Evolutionary conservation across 768 basidiomycete species (phyloP).

Genomic region (Amanita inopinata): DNA sequence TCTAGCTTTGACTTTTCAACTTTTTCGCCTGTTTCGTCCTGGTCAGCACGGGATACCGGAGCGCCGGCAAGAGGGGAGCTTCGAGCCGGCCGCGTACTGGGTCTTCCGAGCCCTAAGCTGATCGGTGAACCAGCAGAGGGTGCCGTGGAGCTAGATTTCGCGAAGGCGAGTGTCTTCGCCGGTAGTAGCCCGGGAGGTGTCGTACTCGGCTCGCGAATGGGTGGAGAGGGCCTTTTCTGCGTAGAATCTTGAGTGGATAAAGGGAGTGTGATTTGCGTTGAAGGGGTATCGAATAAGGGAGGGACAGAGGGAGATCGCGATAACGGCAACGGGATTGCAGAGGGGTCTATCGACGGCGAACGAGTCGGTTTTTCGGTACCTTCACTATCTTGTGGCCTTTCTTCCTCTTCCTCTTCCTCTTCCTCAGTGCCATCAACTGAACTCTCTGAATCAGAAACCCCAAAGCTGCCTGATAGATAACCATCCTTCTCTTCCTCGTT

Average conservation of each 20-base stretch:
- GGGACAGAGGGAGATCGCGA: slow-evolving; percentile 50
- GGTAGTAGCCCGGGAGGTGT: slow-evolving; percentile 68
- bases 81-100: slow-evolving; percentile 56
- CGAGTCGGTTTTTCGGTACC: slow-evolving; percentile 16
- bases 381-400: background rate
- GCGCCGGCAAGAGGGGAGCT: slow-evolving; percentile 67
- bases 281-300: slow-evolving; percentile 43
- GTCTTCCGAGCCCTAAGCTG: slow-evolving; percentile 42
- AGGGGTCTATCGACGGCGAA: slow-evolving; percentile 22
- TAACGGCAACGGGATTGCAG: slow-evolving; percentile 27
- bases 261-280: slow-evolving; percentile 28
- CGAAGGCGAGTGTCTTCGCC: slow-evolving; percentile 30
- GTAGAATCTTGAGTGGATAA: slow-evolving; percentile 20
- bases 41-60: slow-evolving; percentile 35
- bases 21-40: slow-evolving; percentile 22
- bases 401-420: slow-evolving; percentile 12
- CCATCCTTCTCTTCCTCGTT: slow-evolving; percentile 11
- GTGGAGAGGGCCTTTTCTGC: slow-evolving; percentile 18
- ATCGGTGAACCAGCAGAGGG: slow-evolving; percentile 25
- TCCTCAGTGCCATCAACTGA: slow-evolving; percentile 12
- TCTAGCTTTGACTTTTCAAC: slow-evolving; percentile 8
- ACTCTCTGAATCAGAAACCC: slow-evolving; percentile 8
- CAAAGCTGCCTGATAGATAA: slow-evolving; percentile 11
- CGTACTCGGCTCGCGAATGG: slow-evolving; percentile 34
- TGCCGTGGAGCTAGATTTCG: slow-evolving; percentile 20